Percentiles rank a stretch among this genome's conserved stretches.
phyloP scores from a whole-genome alignment of 2,329 filamentous ascomycete genomes.

The Catunica adiposa region DNA sequence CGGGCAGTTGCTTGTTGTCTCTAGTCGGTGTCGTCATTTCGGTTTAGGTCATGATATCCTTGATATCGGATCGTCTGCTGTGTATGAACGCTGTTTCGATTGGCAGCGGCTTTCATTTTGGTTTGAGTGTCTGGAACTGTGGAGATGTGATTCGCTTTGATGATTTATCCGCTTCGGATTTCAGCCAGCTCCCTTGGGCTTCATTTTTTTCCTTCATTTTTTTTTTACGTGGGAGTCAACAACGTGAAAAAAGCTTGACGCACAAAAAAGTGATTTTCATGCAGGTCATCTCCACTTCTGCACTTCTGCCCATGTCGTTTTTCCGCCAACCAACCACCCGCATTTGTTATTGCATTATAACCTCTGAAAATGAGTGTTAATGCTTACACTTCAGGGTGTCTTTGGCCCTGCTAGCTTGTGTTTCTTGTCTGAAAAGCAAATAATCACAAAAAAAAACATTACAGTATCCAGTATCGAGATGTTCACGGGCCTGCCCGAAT shows the following conservation, averaged over 20 bases:
- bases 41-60: background rate
- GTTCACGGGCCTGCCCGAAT: background rate
- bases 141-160: no score
- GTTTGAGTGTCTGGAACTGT: no score
- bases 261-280: slow-evolving; percentile 10
- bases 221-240: background rate
- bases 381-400: background rate
- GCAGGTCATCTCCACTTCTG: slow-evolving; percentile 9
- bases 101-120: no score
- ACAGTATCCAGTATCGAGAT: background rate
- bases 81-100: no score
- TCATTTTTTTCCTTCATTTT: no score
- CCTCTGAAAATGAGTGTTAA: slow-evolving; percentile 11
- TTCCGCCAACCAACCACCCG: slow-evolving; percentile 9
- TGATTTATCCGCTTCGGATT: no score
- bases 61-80: background rate
- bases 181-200: no score
- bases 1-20: background rate
- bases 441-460: slow-evolving; percentile 9
- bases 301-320: background rate
- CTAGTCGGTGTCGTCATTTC: background rate
- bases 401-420: background rate
- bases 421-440: slow-evolving; percentile 7
- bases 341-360: slow-evolving; percentile 1
- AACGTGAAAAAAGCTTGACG: slow-evolving; percentile 8